These are phyloP conservation scores for Nigrospora sphaerica DNA, from an alignment of 2,329 filamentous ascomycete species.

Conservation along the genomic window DNA sequence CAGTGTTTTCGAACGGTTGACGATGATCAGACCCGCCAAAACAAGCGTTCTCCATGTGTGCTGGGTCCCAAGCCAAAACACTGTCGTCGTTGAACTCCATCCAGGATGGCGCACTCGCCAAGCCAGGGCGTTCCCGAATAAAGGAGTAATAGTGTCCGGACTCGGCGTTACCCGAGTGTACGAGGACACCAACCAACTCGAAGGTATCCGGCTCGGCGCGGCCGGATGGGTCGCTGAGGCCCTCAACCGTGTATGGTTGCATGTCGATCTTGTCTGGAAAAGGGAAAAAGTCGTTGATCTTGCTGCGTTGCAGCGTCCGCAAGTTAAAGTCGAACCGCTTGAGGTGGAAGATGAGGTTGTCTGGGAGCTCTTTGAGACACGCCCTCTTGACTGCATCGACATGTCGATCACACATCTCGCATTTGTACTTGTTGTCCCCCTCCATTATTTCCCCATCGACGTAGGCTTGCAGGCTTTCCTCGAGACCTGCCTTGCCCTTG, in stretches of 20 bases:
- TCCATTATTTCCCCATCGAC: constrained; percentile 95
- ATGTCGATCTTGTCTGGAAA: constrained; percentile 83
- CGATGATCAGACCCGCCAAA: constrained; percentile 67
- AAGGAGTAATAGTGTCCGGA: constrained; percentile 98
- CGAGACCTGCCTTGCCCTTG: constrained; percentile 76
- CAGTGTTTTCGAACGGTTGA: constrained; percentile 35
- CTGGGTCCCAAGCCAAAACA: constrained; percentile 69
- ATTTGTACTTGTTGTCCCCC: constrained; percentile 98
- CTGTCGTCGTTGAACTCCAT: constrained; percentile 92
- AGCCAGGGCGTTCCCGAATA: constrained; percentile 68
- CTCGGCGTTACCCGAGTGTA: constrained; percentile 88
- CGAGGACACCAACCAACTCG: constrained; percentile 88
- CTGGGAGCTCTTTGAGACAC: constrained; percentile 84
- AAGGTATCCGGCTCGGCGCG: constrained; percentile 66
- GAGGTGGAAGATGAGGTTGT: constrained; percentile 92
- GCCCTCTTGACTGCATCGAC: constrained; percentile 92
- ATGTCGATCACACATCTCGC: constrained; percentile 78
- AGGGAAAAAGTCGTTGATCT: constrained; percentile 92
- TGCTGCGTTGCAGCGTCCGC: constrained; percentile 69
- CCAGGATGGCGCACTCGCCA: constrained; percentile 52
- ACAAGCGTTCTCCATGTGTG: constrained; percentile 65
- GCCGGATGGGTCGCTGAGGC: constrained; percentile 58
- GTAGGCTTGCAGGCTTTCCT: constrained; percentile 89
- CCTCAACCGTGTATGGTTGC: constrained; percentile 81
- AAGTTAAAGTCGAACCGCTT: constrained; percentile 83